Evolutionary conservation across 2,329 filamentous ascomycete species (phyloP), one percentile per base, ranked within the genome.

Genomic region (Fusarium sp.): DNA sequence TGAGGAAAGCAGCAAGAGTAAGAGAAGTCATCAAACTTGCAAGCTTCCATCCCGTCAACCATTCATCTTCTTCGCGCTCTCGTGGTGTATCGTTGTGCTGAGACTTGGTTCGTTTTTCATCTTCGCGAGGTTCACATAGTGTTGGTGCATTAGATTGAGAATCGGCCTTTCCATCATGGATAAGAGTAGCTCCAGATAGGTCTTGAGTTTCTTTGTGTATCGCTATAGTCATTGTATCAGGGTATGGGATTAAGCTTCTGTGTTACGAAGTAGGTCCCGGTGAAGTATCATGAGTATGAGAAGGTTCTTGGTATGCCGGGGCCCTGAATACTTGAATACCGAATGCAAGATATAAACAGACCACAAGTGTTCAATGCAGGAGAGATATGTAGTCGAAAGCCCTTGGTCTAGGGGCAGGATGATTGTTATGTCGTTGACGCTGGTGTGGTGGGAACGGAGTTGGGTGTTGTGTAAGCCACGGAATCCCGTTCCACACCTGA

Each of bases 1-100:
- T 77, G 15, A 83, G 62, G 55, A 83, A 83, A 13, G 76, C 74
- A 8, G 75, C 76, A 4, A 80, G 57, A 0, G 78, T 79, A 13
- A 83, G 67, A 3, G 72, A 70, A 15, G 59, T 57, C 54, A 79
- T 74, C 42, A 75, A 69, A 23, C 76, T 70, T 46, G 71, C 63
- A 27, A 78, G 67, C 44, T 72, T 75, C 67, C 66, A 72, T 7
- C 71, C 70, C 6, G 49, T 58, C 6, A 72, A 38, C 49, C 66
- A 69, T 37, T 63, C 50, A 1, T 21, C 11, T 15, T 66, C 21
- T 6, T 63, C 49, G 6, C 57, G 49, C 14, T 64, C 61, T 25
- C 57, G 29, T 19, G 57, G 38, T 10, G 37, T 10, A 4, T 38
- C 47, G 23, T 52, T 42, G 19, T 61, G 49, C 11, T 53, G 51